Evolutionary conservation across 148 eudicot genomes (phyloP), one percentile per base, ranked within the genome.

Genomic region (Fagopyrum tataricum): DNA sequence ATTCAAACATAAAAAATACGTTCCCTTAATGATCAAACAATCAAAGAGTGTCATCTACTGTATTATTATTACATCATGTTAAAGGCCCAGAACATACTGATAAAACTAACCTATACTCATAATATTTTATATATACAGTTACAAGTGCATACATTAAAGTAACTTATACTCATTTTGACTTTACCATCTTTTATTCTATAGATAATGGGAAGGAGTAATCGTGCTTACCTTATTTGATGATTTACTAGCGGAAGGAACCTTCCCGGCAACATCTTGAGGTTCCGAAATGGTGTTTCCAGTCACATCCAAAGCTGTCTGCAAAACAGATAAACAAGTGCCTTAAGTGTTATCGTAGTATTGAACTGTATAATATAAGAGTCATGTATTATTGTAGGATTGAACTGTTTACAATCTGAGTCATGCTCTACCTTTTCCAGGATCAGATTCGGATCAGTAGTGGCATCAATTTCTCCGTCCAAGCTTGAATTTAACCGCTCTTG

Each of bases 361-460:
- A 53, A 8, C 59, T 53, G 59, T 53, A n/a, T 53, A 53, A 7
- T n/a, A 53, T n/a, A 23, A 6, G 20, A 1, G 49, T 46, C 0
- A 46, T 46, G 78, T 31, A 31, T 31, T 46, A 46, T 13, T 2
- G 9, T 13, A 46, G 10, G 49, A 0, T 46, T 46, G 49, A 46
- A 13, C 49, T 46, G 49, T 46, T 46, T 53, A 53, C 21, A 53
- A 53, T n/a, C 59, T 53, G 5, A 6, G 23, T 53, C 21, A 17
- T 53, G 78, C 66, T 58, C 42, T 41, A 89, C 97, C 89, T 89
- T 87, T 71, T 76, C 78, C 72, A 82, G 76, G 20, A 48, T 24
- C 44, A 79, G 77, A 67, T 48, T 71, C 61, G 79, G 74, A 48
- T 44, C 66, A 64, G 79, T 79, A 69, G 76, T 79, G 74, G 68